Base-by-base conservation (phyloP, 768 basidiomycete genomes). In the Boletus bicolor region DNA sequence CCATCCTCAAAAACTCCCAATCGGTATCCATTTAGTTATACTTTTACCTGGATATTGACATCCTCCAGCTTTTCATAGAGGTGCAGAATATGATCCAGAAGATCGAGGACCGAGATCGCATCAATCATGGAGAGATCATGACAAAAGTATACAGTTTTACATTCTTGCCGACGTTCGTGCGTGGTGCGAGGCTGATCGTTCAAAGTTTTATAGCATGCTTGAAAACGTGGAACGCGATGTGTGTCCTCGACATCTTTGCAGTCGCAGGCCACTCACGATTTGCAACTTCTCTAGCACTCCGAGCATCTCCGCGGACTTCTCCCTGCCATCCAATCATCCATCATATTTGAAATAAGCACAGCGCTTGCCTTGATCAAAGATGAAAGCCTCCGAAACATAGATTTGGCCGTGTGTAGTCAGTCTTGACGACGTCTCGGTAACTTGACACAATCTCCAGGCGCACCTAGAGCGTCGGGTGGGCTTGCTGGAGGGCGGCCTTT, bases 401-500 rank as follows among this genome's bases (percentile, higher is more conserved):
- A 71, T 14, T 52, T 44, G 11, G 58, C 62, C 36, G 70, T 71
- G 43, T 44, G 71, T 59, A 38, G 17, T 43, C 38, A 32, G 28
- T 53, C 19, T 53, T 41, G 34, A 54, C 36, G 21, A 19, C 45
- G 42, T 54, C 44, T n/a, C 38, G 37, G 49, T 44, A 32, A 35
- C 38, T 52, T 58, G 43, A 68, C 48, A 19, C 12, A 24, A 35
- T 60, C 12, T 54, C 24, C 50, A 76, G 74, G 64, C 61, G 53
- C 64, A 68, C 19, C 45, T 73, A 36, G 70, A 73, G 37, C 62
- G 59, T 26, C 65, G 60, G 37, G 63, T 76, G 55, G 57, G 55
- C 17, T 49, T 60, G 42, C 46, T 75, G 37, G 69, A 66, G 1
- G 49, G 38, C 34, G 59, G 64, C 26, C 58, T 75, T 24, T 49